A percentile compares a stretch with the other conserved stretches of the same genome.
Conservation (phyloP, 1,284 basidiomycete genomes). For the Ustilago shanxiensis region DNA sequence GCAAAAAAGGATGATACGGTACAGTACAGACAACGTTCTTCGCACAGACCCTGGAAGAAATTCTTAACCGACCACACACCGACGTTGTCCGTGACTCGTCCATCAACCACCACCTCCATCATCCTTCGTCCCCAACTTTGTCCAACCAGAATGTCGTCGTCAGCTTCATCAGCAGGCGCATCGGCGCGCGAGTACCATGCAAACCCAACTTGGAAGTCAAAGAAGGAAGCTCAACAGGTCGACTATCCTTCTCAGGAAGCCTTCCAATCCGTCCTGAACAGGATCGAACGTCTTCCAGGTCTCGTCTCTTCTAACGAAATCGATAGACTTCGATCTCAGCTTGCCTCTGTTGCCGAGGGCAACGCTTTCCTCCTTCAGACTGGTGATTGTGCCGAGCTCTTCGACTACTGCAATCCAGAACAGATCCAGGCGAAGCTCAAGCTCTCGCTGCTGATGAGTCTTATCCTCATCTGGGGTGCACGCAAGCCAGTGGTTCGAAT, state of each 20-base stretch:
- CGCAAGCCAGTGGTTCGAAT: slow-evolving; percentile 72
- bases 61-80: not conserved
- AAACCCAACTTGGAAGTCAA: slow-evolving; percentile 60
- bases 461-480: slow-evolving; percentile 93
- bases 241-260: slow-evolving; percentile 54
- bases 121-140: not conserved
- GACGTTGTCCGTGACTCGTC: slow-evolving; percentile 10
- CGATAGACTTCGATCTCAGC: slow-evolving; percentile 62
- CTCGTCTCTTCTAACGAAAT: slow-evolving; percentile 66
- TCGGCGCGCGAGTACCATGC: slow-evolving; percentile 43
- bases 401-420: slow-evolving; percentile 77
- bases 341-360: slow-evolving; percentile 62
- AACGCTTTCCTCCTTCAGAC: slow-evolving; percentile 91
- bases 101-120: slow-evolving; percentile 1
- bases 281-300: slow-evolving; percentile 63
- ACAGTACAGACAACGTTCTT: too few relatives aligned
- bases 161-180: slow-evolving; percentile 5
- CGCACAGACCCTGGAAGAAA: slow-evolving; percentile 34
- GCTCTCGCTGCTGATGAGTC: slow-evolving; percentile 91
- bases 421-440: slow-evolving; percentile 95
- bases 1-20: too few relatives aligned
- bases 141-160: slow-evolving; percentile 25
- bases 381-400: slow-evolving; percentile 88
- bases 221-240: slow-evolving; percentile 65
- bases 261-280: slow-evolving; percentile 51